These are phyloP conservation scores for Dactylis glomerata DNA, from an alignment of 176 grass and related monocot genomes.

Conservation along the genomic window DNA sequence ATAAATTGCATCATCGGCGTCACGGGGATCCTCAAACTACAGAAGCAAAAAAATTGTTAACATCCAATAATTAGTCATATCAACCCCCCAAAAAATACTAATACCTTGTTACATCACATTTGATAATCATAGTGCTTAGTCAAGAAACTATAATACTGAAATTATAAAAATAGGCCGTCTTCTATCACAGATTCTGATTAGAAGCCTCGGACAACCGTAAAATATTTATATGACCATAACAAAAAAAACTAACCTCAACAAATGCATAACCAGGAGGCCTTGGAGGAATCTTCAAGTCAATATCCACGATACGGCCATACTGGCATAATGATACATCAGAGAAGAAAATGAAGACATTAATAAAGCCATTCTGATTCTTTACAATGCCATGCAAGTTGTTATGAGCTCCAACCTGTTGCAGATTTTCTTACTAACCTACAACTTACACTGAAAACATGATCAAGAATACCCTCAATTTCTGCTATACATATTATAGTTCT, in stretches of 20 bases:
- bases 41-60: conserved; percentile 18
- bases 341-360: background rate
- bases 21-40: conserved; percentile 85
- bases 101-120: background rate
- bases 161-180: background rate
- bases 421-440: background rate
- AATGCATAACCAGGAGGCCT: conserved; percentile 94
- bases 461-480: background rate
- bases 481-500: background rate
- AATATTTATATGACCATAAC: background rate
- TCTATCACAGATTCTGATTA: background rate
- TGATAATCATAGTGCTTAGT: background rate
- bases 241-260: conserved; percentile 61
- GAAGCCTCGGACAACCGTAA: background rate
- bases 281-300: conserved; percentile 96
- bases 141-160: background rate
- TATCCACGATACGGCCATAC: conserved; percentile 84
- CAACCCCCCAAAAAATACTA: background rate
- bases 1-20: conserved; percentile 92
- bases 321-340: conserved; percentile 44
- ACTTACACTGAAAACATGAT: background rate
- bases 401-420: background rate
- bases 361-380: background rate
- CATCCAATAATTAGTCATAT: background rate
- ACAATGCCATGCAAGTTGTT: background rate